Base-by-base conservation (phyloP, 2,329 filamentous ascomycete species). In the Aspergillus sp. region DNA sequence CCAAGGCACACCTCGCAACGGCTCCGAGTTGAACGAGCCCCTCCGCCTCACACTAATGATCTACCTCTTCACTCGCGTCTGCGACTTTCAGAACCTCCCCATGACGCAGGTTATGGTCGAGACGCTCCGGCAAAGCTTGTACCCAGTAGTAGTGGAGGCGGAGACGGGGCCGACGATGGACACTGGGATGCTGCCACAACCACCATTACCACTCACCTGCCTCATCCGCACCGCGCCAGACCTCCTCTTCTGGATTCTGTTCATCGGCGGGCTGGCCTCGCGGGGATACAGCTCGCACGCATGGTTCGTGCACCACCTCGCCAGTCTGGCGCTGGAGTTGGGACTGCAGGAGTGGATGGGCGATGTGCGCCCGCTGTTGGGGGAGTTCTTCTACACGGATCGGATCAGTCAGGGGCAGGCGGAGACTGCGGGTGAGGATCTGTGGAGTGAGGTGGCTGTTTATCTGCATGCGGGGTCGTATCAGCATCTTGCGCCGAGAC, bases 211-310 rank as follows among this genome's bases (percentile, higher is more conserved):
- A 4, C 25, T 28, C 25, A 28, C 22, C 47, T 9, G 17, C 46
- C 15, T 28, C 51, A 6, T 50, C 25, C 11, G n/a, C 30, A 23
- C 31, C 17, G 23, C 57, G 2, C 50, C 57, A 23, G 57, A 59
- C 17, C 51, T 59, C 13, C 50, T 59, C 19, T 59, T 59, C 34
- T 59, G 57, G 57, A 54, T 59, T 7, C 57, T 59, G n/a, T 54
- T 59, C 25, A 38, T 59, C 19, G 50, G 50, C 25, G 38, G 49
- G 3, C n/a, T 59, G 25, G 57, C 57, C 7, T 59, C 57, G 38
- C 50, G 43, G 28, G 57, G 57, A 22, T 53, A 48, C 19, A 6
- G 17, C 4, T 43, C 17, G 17, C 57, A 59, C 45, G 4, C 48
- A 0, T 59, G 57, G 57, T 54, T 59, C 17, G 49, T 59, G 25